Evolutionary conservation across 2,329 filamentous ascomycete genomes (phyloP).

Genomic region (Escovopsis weberi): DNA sequence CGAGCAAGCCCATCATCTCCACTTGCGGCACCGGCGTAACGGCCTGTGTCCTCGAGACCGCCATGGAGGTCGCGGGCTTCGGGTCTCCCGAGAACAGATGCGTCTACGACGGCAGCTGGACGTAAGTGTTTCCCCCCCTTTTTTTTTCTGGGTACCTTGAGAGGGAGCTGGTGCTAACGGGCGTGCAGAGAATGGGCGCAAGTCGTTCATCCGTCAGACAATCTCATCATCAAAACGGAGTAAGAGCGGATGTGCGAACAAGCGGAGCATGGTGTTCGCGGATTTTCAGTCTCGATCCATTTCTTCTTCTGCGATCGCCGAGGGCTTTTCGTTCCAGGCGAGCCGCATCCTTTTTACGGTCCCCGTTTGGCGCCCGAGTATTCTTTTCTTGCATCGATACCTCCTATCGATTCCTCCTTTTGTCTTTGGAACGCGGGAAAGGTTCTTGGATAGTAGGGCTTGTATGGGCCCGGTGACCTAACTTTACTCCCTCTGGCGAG

Average conservation of each 20-base stretch:
- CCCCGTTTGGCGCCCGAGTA: too few relatives aligned
- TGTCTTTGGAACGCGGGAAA: too few relatives aligned
- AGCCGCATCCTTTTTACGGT: too few relatives aligned
- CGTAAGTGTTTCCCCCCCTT: slow-evolving; percentile 42
- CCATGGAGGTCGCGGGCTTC: slow-evolving; percentile 63
- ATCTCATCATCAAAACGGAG: slow-evolving; percentile 43
- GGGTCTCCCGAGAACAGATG: slow-evolving; percentile 51
- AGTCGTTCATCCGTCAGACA: slow-evolving; percentile 44
- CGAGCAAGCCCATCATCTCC: slow-evolving; percentile 65
- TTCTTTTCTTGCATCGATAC: too few relatives aligned
- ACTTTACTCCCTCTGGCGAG: too few relatives aligned
- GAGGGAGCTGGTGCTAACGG: neutral
- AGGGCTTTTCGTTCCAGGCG: neutral
- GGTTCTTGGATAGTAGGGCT: too few relatives aligned
- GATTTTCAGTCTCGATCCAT: slow-evolving; percentile 7
- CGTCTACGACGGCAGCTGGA: slow-evolving; percentile 97
- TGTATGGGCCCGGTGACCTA: too few relatives aligned
- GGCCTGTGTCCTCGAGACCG: slow-evolving; percentile 79
- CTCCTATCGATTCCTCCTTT: too few relatives aligned
- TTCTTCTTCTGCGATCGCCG: slow-evolving; percentile 4
- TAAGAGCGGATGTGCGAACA: slow-evolving; percentile 7
- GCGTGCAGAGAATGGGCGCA: slow-evolving; percentile 49
- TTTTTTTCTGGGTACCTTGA: too few relatives aligned
- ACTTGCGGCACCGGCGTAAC: slow-evolving; percentile 92
- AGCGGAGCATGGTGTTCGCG: slow-evolving; percentile 1